These are phyloP conservation scores for Talaromyces liani DNA, from an alignment of 495 filamentous ascomycete genomes.

Conservation along the genomic window DNA sequence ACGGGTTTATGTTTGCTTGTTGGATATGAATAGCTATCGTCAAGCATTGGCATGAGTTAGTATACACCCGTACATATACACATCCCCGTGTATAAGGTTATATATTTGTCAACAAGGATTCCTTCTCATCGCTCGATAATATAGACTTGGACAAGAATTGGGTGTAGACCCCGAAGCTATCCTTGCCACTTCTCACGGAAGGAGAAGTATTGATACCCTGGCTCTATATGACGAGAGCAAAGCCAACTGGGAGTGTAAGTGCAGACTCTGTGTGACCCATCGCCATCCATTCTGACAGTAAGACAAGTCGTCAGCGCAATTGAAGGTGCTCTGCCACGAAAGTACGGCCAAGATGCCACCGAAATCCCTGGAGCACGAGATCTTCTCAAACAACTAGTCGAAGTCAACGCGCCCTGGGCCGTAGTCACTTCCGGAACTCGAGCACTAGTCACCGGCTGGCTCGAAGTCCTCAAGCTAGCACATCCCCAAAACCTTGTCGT, in stretches of 20 bases:
- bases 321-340: conserved; percentile 69
- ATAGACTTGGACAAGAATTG: conserved; percentile 72
- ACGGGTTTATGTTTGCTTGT: neutral
- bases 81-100: neutral
- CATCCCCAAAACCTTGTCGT: conserved; percentile 67
- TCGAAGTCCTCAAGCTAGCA: conserved; percentile 68
- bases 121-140: conserved; percentile 9
- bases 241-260: conserved; percentile 88
- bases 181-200: conserved; percentile 80
- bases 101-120: neutral
- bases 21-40: conserved; percentile 67
- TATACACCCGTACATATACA: conserved; percentile 9
- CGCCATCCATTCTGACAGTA: conserved; percentile 6
- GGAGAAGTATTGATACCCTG: conserved; percentile 75
- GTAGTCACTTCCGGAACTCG: conserved; percentile 87
- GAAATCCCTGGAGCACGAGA: conserved; percentile 68
- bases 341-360: conserved; percentile 67
- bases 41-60: conserved; percentile 85
- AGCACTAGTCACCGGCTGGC: conserved; percentile 80
- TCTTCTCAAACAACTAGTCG: conserved; percentile 52
- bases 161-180: conserved; percentile 77
- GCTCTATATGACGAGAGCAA: conserved; percentile 65
- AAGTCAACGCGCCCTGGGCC: conserved; percentile 62
- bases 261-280: neutral
- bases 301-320: conserved; percentile 65